Evolutionary conservation across 2,329 filamentous ascomycete genomes (phyloP), one percentile per base, ranked within the genome.

Genomic region (Pezicula neosporulosa): DNA sequence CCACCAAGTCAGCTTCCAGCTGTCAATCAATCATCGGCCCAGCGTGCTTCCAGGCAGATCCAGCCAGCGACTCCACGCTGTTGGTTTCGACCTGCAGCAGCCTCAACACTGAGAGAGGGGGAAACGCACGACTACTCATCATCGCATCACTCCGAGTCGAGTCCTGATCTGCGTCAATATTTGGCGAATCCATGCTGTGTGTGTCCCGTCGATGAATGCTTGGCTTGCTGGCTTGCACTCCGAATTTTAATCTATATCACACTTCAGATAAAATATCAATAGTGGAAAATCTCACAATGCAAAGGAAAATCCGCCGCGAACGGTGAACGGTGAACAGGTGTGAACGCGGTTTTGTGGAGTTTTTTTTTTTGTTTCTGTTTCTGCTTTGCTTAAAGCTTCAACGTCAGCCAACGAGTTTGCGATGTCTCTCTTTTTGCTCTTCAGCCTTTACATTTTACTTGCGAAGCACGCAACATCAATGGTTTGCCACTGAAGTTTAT

Each of bases 191-290:
- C 53, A 51, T 47, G 46, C 30, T 33, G 30, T 33, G 30, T 33
- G 30, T 33, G 30, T 33, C 30, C 30, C 30, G 30, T 33, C 30
- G 30, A 33, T 33, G 30, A 33, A 33, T 4, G 30, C 30, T 33
- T 33, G 30, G 30, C 30, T 13, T 33, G 36, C 44, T 24, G 24
- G 24, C 24, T 6, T 24, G 24, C 24, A 24, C 52, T 39, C 44
- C 21, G 49, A 49, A 52, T 58, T 60, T 60, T 33, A 59, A 60
- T 62, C 33, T 60, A 60, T 49, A 54, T 56, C 53, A 57, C 21
- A 60, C 58, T 38, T 41, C 53, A 38, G 37, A 48, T 45, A 37
- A 46, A 51, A 52, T 53, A 48, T 48, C 46, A 49, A 49, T 48
- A 49, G 47, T 48, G 49, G 38, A 39, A 50, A 47, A 51, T 51